These are phyloP conservation scores for Pythium dissotocum DNA, from an alignment of 352 stramenopile genomes.

Conservation along the genomic window DNA sequence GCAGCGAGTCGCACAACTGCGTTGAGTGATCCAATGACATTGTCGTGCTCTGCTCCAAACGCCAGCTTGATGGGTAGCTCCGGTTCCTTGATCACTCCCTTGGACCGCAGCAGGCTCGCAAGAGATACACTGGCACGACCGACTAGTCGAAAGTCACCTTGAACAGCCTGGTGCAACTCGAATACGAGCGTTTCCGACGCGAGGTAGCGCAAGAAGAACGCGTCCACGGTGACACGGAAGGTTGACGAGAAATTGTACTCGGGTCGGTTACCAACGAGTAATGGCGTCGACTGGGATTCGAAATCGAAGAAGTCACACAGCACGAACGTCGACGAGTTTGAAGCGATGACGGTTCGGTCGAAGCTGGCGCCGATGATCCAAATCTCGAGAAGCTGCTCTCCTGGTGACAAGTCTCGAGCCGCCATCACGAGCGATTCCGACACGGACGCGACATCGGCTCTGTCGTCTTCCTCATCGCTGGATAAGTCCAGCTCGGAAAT, in stretches of 20 bases:
- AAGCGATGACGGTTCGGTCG: slow-evolving; percentile 60
- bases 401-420: slow-evolving; percentile 58
- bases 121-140: slow-evolving; percentile 69
- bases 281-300: slow-evolving; percentile 90
- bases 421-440: slow-evolving; percentile 71
- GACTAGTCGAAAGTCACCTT: slow-evolving; percentile 89
- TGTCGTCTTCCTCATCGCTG: slow-evolving; percentile 41
- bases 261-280: slow-evolving; percentile 78
- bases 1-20: slow-evolving; percentile 86
- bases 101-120: slow-evolving; percentile 67
- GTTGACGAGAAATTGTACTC: slow-evolving; percentile 91
- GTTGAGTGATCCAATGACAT: slow-evolving; percentile 69
- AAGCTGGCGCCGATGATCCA: slow-evolving; percentile 80
- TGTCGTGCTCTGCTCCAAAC: slow-evolving; percentile 29
- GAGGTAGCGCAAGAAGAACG: slow-evolving; percentile 91
- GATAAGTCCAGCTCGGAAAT: slow-evolving; percentile 31
- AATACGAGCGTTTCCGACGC: slow-evolving; percentile 85
- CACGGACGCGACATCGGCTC: slow-evolving; percentile 49
- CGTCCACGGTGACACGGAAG: slow-evolving; percentile 92
- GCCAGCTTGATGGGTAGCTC: slow-evolving; percentile 47
- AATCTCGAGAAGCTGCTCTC: slow-evolving; percentile 92
- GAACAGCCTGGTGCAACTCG: slow-evolving; percentile 88
- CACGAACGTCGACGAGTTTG: slow-evolving; percentile 87
- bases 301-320: slow-evolving; percentile 95
- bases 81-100: slow-evolving; percentile 71